A percentile compares a stretch with the other conserved stretches of the same genome.
phyloP scores from a whole-genome alignment of 805 yeast genomes.

The Candida dajiaensis region DNA sequence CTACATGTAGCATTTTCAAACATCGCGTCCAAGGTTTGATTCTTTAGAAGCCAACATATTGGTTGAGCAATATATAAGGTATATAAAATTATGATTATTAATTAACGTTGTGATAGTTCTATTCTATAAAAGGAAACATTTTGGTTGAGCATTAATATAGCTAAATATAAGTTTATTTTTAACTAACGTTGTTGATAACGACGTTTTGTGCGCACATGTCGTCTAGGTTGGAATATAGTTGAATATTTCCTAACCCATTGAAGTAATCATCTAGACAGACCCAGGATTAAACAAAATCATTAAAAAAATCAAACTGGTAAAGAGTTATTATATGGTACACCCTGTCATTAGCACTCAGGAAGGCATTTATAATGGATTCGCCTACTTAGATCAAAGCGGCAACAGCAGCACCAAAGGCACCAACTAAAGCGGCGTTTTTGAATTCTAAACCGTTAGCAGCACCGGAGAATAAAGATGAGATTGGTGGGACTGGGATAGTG shows the following conservation, averaged over 20 bases:
- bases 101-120: too few relatives aligned
- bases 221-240: not conserved
- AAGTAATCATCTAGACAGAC: too few relatives aligned
- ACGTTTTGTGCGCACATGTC: not conserved
- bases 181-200: not conserved
- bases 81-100: too few relatives aligned
- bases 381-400: not conserved
- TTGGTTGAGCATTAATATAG: too few relatives aligned
- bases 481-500: constrained; percentile 3
- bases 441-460: constrained; percentile 5
- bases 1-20: not conserved
- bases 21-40: not conserved
- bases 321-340: too few relatives aligned
- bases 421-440: constrained; percentile 3
- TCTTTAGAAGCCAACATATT: not conserved
- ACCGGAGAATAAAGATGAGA: constrained; percentile 5
- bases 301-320: not conserved
- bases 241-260: not conserved
- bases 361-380: not conserved
- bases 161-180: too few relatives aligned
- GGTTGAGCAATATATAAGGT: not conserved
- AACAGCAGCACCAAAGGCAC: constrained; percentile 6
- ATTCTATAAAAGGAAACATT: too few relatives aligned
- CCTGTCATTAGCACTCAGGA: too few relatives aligned
- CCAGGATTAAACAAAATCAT: not conserved